A percentile compares a stretch with the other conserved stretches of the same genome.
phyloP scores from a whole-genome alignment of 108 stramenopile genomes.

The Conticribra guillardii region DNA sequence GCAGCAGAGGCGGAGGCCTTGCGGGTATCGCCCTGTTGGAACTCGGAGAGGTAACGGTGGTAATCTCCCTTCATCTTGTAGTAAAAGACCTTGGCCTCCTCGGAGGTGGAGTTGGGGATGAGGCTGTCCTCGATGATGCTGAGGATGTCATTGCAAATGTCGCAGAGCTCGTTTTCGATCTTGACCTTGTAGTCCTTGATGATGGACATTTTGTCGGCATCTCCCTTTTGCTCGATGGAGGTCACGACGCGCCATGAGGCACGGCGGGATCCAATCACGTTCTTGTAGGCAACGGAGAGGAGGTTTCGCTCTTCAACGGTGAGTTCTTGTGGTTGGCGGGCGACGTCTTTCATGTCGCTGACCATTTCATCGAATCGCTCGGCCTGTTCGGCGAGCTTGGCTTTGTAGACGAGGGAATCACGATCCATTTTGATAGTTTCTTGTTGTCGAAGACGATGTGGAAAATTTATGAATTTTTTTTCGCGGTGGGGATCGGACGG shows the following conservation, averaged over 20 bases:
- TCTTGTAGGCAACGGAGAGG: conserved; percentile 97
- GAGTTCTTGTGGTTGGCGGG: conserved; percentile 96
- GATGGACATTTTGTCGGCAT: conserved; percentile 92
- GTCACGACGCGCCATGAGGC: conserved; percentile 99
- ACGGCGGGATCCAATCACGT: conserved; percentile 99
- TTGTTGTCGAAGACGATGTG: too few relatives aligned
- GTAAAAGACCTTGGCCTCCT: conserved; percentile 99
- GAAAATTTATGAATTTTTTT: too few relatives aligned
- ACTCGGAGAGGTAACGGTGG: conserved; percentile 99
- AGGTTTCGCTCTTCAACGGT: conserved; percentile 99
- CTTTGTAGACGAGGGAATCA: conserved; percentile 95
- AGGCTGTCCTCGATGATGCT: conserved; percentile 96
- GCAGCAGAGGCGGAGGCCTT: conserved; percentile 93
- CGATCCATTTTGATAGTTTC: conserved; percentile 77
- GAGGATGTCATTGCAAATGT: conserved; percentile 99
- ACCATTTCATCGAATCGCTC: conserved; percentile 98
- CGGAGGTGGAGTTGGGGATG: conserved; percentile 97
- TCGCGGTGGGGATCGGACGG: too few relatives aligned
- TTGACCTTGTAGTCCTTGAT: conserved; percentile 98
- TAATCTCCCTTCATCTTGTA: conserved; percentile 99
- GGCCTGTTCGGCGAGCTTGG: conserved; percentile 99
- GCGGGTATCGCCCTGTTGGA: conserved; percentile 88
- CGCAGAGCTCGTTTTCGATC: conserved; percentile 91
- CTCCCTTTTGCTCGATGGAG: conserved; percentile 99
- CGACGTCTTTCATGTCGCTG: conserved; percentile 98